phyloP scores from a whole-genome alignment of 2,329 filamentous ascomycete genomes.

The Claviceps arundinis region DNA sequence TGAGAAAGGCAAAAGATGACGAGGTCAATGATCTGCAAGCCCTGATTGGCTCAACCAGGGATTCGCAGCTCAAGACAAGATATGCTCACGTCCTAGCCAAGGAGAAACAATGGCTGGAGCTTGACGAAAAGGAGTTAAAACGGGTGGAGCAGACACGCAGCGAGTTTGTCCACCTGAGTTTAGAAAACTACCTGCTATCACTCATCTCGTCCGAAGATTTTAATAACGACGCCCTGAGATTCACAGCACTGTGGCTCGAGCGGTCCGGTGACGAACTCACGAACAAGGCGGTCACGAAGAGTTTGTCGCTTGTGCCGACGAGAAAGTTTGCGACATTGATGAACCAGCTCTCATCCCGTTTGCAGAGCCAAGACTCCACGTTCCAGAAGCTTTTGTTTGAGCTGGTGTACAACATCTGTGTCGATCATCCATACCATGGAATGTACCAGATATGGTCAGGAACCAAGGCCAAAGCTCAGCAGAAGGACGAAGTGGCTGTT shows the following conservation, averaged over 20 bases:
- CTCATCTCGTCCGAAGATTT: slow-evolving; percentile 76
- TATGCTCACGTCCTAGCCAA: slow-evolving; percentile 52
- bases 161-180: slow-evolving; percentile 72
- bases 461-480: slow-evolving; percentile 53
- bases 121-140: slow-evolving; percentile 78
- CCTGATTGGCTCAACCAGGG: slow-evolving; percentile 35
- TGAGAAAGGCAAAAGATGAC: slow-evolving; percentile 67
- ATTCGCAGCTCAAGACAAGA: slow-evolving; percentile 39
- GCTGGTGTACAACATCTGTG: slow-evolving; percentile 72
- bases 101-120: slow-evolving; percentile 76
- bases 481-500: slow-evolving; percentile 60
- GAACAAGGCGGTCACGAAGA: slow-evolving; percentile 60
- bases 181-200: slow-evolving; percentile 86
- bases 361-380: slow-evolving; percentile 54
- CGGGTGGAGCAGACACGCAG: slow-evolving; percentile 64
- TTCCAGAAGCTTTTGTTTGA: slow-evolving; percentile 68
- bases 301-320: slow-evolving; percentile 65
- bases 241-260: slow-evolving; percentile 89
- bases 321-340: slow-evolving; percentile 86
- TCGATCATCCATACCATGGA: slow-evolving; percentile 88
- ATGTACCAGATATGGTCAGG: slow-evolving; percentile 95
- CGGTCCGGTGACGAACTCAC: slow-evolving; percentile 62
- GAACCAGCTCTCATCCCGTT: slow-evolving; percentile 90
- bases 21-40: slow-evolving; percentile 65
- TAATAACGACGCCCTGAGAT: slow-evolving; percentile 80